Percentiles rank a stretch among this genome's conserved stretches.
Conservation (phyloP, 2,329 filamentous ascomycete species). For the Triangularia setosa region DNA sequence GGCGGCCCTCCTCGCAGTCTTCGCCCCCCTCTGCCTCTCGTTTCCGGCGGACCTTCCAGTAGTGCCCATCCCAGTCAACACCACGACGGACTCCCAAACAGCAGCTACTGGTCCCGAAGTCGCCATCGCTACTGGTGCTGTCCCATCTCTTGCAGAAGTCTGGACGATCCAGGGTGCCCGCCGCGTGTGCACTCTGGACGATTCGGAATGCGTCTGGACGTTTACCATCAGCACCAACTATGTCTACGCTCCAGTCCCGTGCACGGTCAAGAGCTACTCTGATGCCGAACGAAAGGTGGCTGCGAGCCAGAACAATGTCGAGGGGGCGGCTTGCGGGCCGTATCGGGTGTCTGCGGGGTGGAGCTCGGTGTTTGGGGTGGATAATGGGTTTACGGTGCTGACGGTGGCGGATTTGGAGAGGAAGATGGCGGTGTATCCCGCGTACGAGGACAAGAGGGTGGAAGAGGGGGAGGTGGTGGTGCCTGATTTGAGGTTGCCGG, state of each 20-base stretch:
- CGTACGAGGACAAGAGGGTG: constrained; percentile 31
- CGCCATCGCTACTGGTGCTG: too few relatives aligned
- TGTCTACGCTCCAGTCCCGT: constrained; percentile 28
- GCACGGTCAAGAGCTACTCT: constrained; percentile 32
- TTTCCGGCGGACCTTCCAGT: constrained; percentile 16
- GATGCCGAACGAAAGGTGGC: constrained; percentile 15
- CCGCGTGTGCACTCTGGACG: constrained; percentile 34
- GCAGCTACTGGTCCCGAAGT: background rate
- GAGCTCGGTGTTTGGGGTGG: constrained; percentile 31
- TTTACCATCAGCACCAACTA: constrained; percentile 36
- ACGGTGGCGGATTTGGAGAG: constrained; percentile 27
- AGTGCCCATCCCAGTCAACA: constrained; percentile 4
- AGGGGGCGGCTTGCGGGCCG: constrained; percentile 20
- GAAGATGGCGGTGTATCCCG: constrained; percentile 27
- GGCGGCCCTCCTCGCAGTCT: constrained; percentile 27
- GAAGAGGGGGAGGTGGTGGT: constrained; percentile 24
- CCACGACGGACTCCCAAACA: constrained; percentile 10
- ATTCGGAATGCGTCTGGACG: constrained; percentile 38
- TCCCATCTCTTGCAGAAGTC: constrained; percentile 15
- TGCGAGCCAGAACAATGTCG: constrained; percentile 21
- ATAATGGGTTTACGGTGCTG: constrained; percentile 31
- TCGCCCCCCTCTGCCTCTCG: constrained; percentile 27
- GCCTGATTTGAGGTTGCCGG: background rate
- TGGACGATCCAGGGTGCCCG: constrained; percentile 37
- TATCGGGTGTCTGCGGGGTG: constrained; percentile 31